phyloP scores from a whole-genome alignment of 2,329 filamentous ascomycete genomes.

The Verticillium tricorpus region DNA sequence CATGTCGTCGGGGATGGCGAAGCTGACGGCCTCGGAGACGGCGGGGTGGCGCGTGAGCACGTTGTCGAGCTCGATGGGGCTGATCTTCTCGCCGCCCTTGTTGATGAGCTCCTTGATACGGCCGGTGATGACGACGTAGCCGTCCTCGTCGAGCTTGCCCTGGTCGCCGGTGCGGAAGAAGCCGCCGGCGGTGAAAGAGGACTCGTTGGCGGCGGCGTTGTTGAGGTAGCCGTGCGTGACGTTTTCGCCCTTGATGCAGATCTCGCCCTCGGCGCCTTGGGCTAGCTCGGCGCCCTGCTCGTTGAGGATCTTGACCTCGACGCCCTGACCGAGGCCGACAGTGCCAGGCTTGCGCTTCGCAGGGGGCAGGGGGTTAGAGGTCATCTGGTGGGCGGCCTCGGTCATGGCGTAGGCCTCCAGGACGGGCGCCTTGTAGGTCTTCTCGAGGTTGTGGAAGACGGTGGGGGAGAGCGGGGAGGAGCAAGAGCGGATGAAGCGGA shows the following conservation, averaged over 20 bases:
- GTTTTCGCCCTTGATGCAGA: conserved; percentile 77
- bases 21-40: conserved; percentile 75
- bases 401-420: conserved; percentile 93
- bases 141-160: conserved; percentile 73
- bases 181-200: conserved; percentile 67
- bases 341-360: conserved; percentile 74
- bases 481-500: conserved; percentile 85
- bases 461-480: conserved; percentile 80
- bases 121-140: conserved; percentile 83
- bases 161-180: conserved; percentile 90
- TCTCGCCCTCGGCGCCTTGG: conserved; percentile 70
- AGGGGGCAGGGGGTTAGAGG: conserved; percentile 67
- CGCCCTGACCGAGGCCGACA: conserved; percentile 78
- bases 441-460: conserved; percentile 74
- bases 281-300: conserved; percentile 62
- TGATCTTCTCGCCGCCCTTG: conserved; percentile 87
- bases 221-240: conserved; percentile 84
- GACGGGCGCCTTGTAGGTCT: conserved; percentile 71
- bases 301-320: conserved; percentile 75
- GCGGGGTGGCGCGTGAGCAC: conserved; percentile 68
- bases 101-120: conserved; percentile 92
- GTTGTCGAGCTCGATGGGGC: conserved; percentile 83
- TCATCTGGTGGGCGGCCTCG: conserved; percentile 83
- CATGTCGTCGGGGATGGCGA: conserved; percentile 76
- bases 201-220: conserved; percentile 70